Base-by-base conservation (phyloP, 2,329 filamentous ascomycete species). In the Pestalotiopsis sp. region DNA sequence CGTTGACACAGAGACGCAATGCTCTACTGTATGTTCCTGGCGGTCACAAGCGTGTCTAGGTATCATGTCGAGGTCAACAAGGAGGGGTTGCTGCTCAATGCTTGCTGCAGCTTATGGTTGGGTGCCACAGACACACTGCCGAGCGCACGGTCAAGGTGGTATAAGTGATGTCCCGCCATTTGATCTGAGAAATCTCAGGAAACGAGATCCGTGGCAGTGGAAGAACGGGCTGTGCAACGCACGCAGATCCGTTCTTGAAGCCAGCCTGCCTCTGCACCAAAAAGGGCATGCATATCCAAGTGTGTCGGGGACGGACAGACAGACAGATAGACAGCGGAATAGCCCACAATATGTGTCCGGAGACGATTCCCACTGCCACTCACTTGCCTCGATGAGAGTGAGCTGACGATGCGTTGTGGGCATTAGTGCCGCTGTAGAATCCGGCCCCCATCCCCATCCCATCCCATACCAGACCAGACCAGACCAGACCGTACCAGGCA, bases 391-490 rank as follows among this genome's bases (percentile, higher is more conserved):
- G 36, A 14, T 38, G 20, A 25, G 61, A 36, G 17, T 49, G n/a
- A 20, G 65, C 65, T 67, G 65, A 67, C 38, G 36, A 67, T 60
- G 39, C 57, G n/a, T 36, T 31, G 25, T 41, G 38, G 49, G 56
- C 52, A 25, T 60, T 60, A 67, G 65, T 60, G 65, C 65, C 65
- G 56, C 56, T 41, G n/a, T 65, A 52, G 20, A 38, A 56, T 69
- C 39, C 66, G 58, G 57, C 20, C 52, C 17, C 58, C 69, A 66
- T 72, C 73, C 25, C 59, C 76, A 27, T 27, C 27, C 27, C 27
- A 31, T 31, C 27, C 27, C 27, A 31, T 31, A 31, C 27, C 27
- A 31, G 27, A 31, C 27, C 27, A 31, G 27, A 31, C 27, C 27
- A 31, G 27, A 31, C 27, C 27, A 31, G 27, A 31, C 27, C 27